Percentiles rank a stretch among this genome's conserved stretches.
Evolutionary conservation across 2,329 filamentous ascomycete species (phyloP).

Genomic region (Orbilia blumenaviensis): DNA sequence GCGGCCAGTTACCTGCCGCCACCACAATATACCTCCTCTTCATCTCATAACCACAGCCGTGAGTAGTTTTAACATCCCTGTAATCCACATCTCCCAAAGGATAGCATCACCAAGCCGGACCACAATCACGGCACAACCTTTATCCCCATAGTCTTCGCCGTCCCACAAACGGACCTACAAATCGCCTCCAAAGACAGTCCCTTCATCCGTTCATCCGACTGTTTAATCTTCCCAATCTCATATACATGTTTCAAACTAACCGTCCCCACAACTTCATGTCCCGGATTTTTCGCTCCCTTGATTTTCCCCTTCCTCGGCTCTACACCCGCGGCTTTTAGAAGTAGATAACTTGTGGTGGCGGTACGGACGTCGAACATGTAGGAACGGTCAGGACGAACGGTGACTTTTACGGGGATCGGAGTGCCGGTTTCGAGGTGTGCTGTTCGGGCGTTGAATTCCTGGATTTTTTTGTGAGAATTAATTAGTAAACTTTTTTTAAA

Average conservation of each 20-base stretch:
- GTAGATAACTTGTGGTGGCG: constrained; percentile 88
- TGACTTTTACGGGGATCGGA: constrained; percentile 88
- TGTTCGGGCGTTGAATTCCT: constrained; percentile 98
- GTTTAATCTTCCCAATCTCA: constrained; percentile 98
- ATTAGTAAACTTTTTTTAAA: not conserved
- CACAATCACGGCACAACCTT: constrained; percentile 73
- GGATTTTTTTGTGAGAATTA: constrained; percentile 1
- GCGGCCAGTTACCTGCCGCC: no score
- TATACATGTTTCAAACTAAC: constrained; percentile 95
- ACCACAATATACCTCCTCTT: no score
- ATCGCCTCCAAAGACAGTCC: constrained; percentile 75
- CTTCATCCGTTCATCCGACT: constrained; percentile 73
- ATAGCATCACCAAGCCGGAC: no score
- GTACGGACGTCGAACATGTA: constrained; percentile 95
- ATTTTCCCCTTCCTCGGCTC: constrained; percentile 77
- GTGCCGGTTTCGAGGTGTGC: constrained; percentile 82
- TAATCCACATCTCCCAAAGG: not conserved
- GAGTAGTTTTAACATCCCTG: no score
- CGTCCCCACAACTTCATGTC: constrained; percentile 74
- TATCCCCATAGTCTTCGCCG: constrained; percentile 79
- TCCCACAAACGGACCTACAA: constrained; percentile 77
- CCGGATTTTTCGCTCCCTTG: constrained; percentile 77
- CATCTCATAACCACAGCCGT: no score
- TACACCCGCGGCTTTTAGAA: constrained; percentile 83
- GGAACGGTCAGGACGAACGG: constrained; percentile 88